A percentile compares a stretch with the other conserved stretches of the same genome.
Conservation (phyloP, 768 basidiomycete genomes). For the Punctularia strigosozonata region DNA sequence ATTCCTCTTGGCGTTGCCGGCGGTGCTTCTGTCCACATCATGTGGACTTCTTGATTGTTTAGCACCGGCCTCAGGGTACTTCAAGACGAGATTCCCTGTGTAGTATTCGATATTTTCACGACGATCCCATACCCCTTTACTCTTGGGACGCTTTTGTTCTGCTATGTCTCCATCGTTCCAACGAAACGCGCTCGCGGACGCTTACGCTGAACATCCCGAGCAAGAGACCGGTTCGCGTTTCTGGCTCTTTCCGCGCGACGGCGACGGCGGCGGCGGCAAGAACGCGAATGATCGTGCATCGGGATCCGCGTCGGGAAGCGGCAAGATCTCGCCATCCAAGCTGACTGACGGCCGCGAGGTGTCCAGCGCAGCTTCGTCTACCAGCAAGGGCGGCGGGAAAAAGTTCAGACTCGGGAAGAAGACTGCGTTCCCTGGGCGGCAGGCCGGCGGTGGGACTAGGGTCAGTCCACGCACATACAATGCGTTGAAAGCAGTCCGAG, state of each 20-base stretch:
- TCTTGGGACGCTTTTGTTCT: too few relatives aligned
- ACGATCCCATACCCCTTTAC: too few relatives aligned
- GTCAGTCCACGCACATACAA: background rate
- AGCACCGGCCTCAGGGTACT: too few relatives aligned
- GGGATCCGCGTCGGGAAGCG: background rate
- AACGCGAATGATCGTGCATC: background rate
- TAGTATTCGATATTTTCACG: too few relatives aligned
- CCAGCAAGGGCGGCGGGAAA: background rate
- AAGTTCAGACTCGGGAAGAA: background rate
- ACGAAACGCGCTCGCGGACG: too few relatives aligned
- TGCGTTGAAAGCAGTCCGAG: background rate
- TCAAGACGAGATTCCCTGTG: too few relatives aligned
- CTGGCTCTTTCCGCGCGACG: slow-evolving; percentile 1
- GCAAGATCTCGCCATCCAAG: background rate
- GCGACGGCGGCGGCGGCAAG: slow-evolving; percentile 1
- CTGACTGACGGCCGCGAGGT: background rate
- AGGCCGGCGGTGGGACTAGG: background rate
- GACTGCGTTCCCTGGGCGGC: background rate
- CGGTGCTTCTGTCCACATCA: too few relatives aligned
- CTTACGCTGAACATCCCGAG: too few relatives aligned
- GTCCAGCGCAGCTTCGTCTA: background rate
- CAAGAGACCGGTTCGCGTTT: too few relatives aligned
- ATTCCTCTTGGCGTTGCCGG: too few relatives aligned
- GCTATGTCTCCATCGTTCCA: too few relatives aligned
- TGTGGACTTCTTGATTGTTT: too few relatives aligned